Base-by-base conservation (phyloP, 805 yeast species). In the Sporopachydermia lactativora region DNA sequence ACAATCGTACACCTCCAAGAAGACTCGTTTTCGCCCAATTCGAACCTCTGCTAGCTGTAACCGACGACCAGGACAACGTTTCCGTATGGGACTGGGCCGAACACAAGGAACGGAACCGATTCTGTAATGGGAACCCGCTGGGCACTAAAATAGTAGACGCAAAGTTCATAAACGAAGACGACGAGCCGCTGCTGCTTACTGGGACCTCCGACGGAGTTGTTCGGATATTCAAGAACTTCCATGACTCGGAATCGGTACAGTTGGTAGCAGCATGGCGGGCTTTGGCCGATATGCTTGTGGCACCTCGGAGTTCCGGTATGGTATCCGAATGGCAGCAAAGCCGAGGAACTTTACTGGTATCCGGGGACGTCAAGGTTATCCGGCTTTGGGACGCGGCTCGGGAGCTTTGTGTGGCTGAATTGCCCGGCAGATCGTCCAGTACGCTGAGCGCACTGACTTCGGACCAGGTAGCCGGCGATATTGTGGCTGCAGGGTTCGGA, bases 301-400 rank as follows among this genome's bases (percentile, higher is more conserved):
- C 94, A 0, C 82, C 89, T 17, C 70, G 83, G 51, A 78, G 86
- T 18, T 75, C 84, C 13, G 96, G 96, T 3, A 62, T 89, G 40
- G 70, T 85, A 15, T 75, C 88, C 6, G 97, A 92, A 49, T 92
- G 98, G 98, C 97, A 89, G 57, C 98, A 92, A 54, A 80, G 92
- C 37, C 66, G 96, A 45, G 98, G 98, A 0, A 75, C 95, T 1
- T 63, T 92, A 34, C 63, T 89, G 41, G 95, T 83, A 1, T 86
- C 95, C 35, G 98, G 98, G 37, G 97, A 92, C 62, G 95, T 84
- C 5, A 83, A 88, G 51, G 77, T 86, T 17, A 84, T 92, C 42
- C 66, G 95, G 43, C 67, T 88, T 1, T 92, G 98, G 98, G 97
- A 92, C 60, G 97, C 97, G 0, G 92, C 95, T 8, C 66, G 96